Evolutionary conservation across 2,329 filamentous ascomycete genomes (phyloP), one percentile per base, ranked within the genome.

Genomic region (Venturia aucupariae): DNA sequence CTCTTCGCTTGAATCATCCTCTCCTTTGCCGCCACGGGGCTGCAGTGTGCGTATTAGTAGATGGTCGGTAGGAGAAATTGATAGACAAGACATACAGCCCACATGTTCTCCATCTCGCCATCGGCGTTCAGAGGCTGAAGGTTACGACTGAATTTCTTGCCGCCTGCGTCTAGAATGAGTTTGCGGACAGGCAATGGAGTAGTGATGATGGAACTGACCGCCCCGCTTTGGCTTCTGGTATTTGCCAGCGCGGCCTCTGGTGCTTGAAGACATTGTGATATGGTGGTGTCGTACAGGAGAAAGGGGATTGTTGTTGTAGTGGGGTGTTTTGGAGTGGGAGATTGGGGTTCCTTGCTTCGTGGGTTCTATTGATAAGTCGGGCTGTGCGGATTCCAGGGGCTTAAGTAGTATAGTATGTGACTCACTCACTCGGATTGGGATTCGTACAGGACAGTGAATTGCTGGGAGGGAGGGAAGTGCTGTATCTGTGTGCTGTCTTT

Each of bases 71-170:
- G 35, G 44, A 61, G 35, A 15, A 64, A 10, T 17, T 54, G 17
- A 35, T 38, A 17, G 65, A 73, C 22, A 35, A 48, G 66, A 72
- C 85, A 78, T 73, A 86, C 84, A 74, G 84, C 86, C 90, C 93
- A 96, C 84, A 96, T 93, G 81, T 89, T 87, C 67, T 93, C 82
- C 70, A 90, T 86, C 72, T 94, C 94, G 70, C 93, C 94, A 73
- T 97, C 90, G 70, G 87, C 87, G 72, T 97, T 92, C 72, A 94
- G 79, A 24, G 92, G 92, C 75, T 90, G 87, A 59, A 97, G 86
- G 75, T 97, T 88, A 69, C 91, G 89, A 69, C 92, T 97, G 80
- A 95, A 99, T 73, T 96, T 88, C 79, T 97, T 96, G 73, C 94
- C 94, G 67, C 92, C 92, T 96, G 68, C 30, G 35, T 30, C 15